Evolutionary conservation across 345 rosid species (phyloP).

Genomic region (Theobroma cacao): DNA sequence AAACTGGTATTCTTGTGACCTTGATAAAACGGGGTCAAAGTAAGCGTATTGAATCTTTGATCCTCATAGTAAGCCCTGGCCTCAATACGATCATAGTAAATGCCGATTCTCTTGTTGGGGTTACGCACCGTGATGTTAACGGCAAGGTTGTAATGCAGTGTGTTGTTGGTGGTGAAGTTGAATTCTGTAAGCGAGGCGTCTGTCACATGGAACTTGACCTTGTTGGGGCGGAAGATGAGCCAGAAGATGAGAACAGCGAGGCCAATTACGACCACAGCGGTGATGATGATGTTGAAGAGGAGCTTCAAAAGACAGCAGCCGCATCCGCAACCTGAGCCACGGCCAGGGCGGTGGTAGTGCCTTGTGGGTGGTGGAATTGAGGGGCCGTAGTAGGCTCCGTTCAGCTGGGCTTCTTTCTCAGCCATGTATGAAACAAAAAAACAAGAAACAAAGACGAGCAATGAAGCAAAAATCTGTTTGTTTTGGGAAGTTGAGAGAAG

Average conservation of each 20-base stretch:
- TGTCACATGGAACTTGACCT: conserved; percentile 46
- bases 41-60: conserved; percentile 29
- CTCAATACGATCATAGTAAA: conserved; percentile 52
- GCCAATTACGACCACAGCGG: conserved; percentile 41
- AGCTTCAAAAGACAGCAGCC: conserved; percentile 58
- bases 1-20: conserved; percentile 73
- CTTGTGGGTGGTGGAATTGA: conserved; percentile 49
- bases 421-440: conserved; percentile 33
- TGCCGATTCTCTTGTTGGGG: conserved; percentile 59
- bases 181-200: conserved; percentile 48
- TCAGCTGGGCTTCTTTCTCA: conserved; percentile 48
- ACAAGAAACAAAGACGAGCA: background rate
- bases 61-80: conserved; percentile 44
- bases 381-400: conserved; percentile 76
- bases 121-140: conserved; percentile 54
- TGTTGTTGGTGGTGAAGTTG: conserved; percentile 33
- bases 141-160: conserved; percentile 38
- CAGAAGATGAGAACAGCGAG: conserved; percentile 48
- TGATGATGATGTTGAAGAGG: conserved; percentile 40
- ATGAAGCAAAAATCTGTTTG: background rate
- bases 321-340: conserved; percentile 45
- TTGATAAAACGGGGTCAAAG: conserved; percentile 57
- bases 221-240: conserved; percentile 66
- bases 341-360: conserved; percentile 47
- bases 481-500: background rate